Percentiles rank a stretch among this genome's conserved stretches.
Conservation (phyloP, 352 stramenopile species). For the Globisporangium emineosum region DNA sequence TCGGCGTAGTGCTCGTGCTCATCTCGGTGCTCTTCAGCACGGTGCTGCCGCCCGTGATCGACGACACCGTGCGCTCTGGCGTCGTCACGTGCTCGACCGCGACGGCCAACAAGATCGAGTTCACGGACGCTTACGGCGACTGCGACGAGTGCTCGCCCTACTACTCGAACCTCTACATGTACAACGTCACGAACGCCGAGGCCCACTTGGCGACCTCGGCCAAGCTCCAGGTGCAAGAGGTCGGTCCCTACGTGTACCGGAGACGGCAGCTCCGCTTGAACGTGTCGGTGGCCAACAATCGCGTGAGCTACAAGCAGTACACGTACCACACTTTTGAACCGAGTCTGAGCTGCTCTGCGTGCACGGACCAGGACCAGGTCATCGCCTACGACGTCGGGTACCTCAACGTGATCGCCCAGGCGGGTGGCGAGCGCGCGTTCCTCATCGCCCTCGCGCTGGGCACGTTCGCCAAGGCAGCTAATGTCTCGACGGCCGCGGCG, state of each 20-base stretch:
- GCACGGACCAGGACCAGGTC: slow-evolving; percentile 52
- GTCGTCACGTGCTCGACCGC: slow-evolving; percentile 38
- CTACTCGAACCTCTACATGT: slow-evolving; percentile 63
- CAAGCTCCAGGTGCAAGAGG: slow-evolving; percentile 62
- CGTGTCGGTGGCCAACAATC: slow-evolving; percentile 50
- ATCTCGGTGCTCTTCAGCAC: slow-evolving; percentile 52
- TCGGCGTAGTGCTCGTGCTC: slow-evolving; percentile 29
- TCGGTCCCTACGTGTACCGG: slow-evolving; percentile 73
- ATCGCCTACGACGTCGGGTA: slow-evolving; percentile 61
- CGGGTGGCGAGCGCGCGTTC: slow-evolving; percentile 60
- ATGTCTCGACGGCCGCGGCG: slow-evolving; percentile 18
- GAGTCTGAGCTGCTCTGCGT: slow-evolving; percentile 50
- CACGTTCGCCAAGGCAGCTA: slow-evolving; percentile 37
- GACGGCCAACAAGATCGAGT: slow-evolving; percentile 39
- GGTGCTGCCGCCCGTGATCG: slow-evolving; percentile 49
- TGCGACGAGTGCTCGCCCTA: slow-evolving; percentile 75
- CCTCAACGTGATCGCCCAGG: slow-evolving; percentile 59
- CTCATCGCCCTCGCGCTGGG: slow-evolving; percentile 36
- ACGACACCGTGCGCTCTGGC: slow-evolving; percentile 35
- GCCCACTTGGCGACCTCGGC: slow-evolving; percentile 40
- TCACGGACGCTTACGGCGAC: slow-evolving; percentile 61
- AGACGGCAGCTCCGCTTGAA: slow-evolving; percentile 58
- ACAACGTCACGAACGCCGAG: slow-evolving; percentile 79
- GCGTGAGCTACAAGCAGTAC: slow-evolving; percentile 75
- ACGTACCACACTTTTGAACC: slow-evolving; percentile 64